Conservation (phyloP, 495 filamentous ascomycete genomes). For the Echria macrotheca region DNA sequence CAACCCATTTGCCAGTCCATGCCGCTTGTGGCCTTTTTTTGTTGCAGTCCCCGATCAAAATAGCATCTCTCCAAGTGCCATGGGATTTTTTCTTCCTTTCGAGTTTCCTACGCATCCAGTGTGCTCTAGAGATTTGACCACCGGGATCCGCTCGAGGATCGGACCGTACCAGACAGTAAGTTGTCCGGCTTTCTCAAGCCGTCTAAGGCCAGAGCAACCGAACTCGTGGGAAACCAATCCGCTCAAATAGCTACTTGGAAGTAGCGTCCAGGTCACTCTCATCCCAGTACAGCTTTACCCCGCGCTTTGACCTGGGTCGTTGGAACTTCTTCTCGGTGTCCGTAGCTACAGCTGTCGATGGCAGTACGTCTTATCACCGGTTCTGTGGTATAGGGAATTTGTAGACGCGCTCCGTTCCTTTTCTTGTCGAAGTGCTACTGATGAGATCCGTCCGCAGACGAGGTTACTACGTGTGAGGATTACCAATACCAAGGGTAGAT, state of each 20-base stretch:
- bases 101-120: slow-evolving; percentile 18
- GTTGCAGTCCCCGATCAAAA: slow-evolving; percentile 37
- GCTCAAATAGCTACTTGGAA: slow-evolving; percentile 16
- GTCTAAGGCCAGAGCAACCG: slow-evolving; percentile 37
- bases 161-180: slow-evolving; percentile 18
- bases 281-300: slow-evolving; percentile 41
- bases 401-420: slow-evolving; percentile 22
- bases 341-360: slow-evolving; percentile 16
- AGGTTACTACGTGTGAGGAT: slow-evolving; percentile 35
- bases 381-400: background rate
- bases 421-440: slow-evolving; percentile 20
- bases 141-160: slow-evolving; percentile 26
- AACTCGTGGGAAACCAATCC: slow-evolving; percentile 43
- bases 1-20: slow-evolving; percentile 30
- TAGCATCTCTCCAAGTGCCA: slow-evolving; percentile 26
- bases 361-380: background rate
- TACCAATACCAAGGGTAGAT: slow-evolving; percentile 33
- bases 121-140: slow-evolving; percentile 23
- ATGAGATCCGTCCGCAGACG: slow-evolving; percentile 33
- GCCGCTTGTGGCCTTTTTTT: slow-evolving; percentile 26
- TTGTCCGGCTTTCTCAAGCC: slow-evolving; percentile 25
- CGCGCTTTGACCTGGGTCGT: slow-evolving; percentile 30
- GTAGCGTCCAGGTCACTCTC: slow-evolving; percentile 9
- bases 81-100: slow-evolving; percentile 24
- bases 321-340: slow-evolving; percentile 43